Evolutionary conservation across 208 protist genomes (phyloP).

Genomic region (Leptomonas pyrrhocoris): DNA sequence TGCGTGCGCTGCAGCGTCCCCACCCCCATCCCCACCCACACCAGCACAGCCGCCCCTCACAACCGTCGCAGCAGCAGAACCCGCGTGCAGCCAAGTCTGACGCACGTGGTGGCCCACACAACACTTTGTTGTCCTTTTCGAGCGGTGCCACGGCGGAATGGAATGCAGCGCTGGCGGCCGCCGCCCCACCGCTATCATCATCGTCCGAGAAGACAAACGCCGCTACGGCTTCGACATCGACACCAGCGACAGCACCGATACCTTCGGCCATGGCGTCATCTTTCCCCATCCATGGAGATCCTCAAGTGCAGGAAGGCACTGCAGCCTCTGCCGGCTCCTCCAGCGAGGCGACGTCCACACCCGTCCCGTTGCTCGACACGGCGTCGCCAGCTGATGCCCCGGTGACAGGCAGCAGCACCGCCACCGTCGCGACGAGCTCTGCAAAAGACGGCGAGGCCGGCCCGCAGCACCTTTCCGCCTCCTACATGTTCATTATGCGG

Average conservation of each 20-base stretch:
- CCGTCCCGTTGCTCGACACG: not conserved
- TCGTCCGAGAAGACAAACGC: not conserved
- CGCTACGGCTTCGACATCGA: not conserved
- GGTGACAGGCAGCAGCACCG: not conserved
- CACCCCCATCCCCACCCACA: constrained; percentile 2
- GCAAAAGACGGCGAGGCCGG: constrained; percentile 1
- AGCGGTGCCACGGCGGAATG: constrained; percentile 9
- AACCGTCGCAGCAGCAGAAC: not conserved
- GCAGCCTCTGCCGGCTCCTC: not conserved
- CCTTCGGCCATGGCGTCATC: not conserved
- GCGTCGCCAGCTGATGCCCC: not conserved
- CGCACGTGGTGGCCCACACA: not conserved
- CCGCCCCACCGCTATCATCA: not conserved
- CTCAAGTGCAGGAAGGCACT: not conserved
- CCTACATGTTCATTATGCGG: constrained; percentile 46
- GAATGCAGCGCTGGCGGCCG: constrained; percentile 12
- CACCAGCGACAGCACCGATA: not conserved
- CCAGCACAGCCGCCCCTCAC: not conserved
- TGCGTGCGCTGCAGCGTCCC: constrained; percentile 14
- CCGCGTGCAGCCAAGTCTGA: not conserved
- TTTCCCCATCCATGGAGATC: not conserved
- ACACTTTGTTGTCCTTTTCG: constrained; percentile 14
- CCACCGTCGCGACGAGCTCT: not conserved
- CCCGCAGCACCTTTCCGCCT: constrained; percentile 28
- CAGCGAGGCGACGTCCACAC: not conserved